phyloP scores from a whole-genome alignment of 2,329 filamentous ascomycete genomes.

The Venturia pyrina region DNA sequence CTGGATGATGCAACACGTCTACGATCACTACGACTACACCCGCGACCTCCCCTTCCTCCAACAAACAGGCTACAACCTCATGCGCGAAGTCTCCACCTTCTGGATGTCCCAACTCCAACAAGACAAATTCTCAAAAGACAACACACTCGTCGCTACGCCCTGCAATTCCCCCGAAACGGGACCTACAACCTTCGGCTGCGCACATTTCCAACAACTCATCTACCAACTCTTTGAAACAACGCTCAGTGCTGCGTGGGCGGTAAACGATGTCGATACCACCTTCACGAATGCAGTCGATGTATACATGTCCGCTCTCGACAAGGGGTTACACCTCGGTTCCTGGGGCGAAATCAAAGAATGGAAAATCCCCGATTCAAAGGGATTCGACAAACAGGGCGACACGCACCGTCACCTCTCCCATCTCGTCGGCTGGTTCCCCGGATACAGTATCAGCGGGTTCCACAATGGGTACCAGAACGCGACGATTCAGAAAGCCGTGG shows the following conservation, averaged over 20 bases:
- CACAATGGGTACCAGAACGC: conserved; percentile 34
- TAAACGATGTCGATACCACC: conserved; percentile 21
- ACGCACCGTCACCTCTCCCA: conserved; percentile 47
- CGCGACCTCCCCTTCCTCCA: conserved; percentile 37
- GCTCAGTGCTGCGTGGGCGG: conserved; percentile 16
- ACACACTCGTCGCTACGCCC: conserved; percentile 45
- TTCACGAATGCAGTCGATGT: conserved; percentile 30
- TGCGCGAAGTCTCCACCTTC: conserved; percentile 46
- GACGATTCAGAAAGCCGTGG: conserved; percentile 35
- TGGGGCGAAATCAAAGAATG: conserved; percentile 41
- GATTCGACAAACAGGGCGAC: conserved; percentile 32
- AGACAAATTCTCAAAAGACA: conserved; percentile 41
- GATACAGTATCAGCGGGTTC: conserved; percentile 38
- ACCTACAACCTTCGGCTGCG: conserved; percentile 40
- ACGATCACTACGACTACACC: conserved; percentile 47
- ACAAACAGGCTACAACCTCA: conserved; percentile 39
- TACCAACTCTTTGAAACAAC: conserved; percentile 27
- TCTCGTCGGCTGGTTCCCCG: conserved; percentile 47
- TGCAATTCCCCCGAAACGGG: conserved; percentile 51
- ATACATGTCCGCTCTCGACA: conserved; percentile 38
- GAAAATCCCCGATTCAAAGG: conserved; percentile 33
- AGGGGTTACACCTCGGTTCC: conserved; percentile 38
- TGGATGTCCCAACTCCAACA: conserved; percentile 45
- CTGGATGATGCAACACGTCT: conserved; percentile 53
- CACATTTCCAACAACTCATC: conserved; percentile 45